phyloP scores from a whole-genome alignment of 805 yeast genomes.

The Lachancea lanzarotensis region DNA sequence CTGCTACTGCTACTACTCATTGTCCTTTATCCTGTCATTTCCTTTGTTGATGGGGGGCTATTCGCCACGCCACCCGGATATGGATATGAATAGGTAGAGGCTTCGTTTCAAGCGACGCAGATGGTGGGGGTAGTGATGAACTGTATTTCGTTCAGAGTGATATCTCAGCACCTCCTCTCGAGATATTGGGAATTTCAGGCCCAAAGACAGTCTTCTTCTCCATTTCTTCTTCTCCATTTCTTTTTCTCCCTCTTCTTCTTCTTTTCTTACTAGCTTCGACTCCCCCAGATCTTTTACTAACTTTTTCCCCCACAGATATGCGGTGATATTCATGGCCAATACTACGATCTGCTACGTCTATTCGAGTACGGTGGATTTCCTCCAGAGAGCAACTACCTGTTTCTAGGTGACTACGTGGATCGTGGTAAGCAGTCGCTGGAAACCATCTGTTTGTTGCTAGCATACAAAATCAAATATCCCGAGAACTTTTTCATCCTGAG shows the following conservation, averaged over 20 bases:
- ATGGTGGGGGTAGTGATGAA: no score
- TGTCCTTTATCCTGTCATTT: no score
- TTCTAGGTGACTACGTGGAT: conserved; percentile 96
- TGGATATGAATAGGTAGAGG: no score
- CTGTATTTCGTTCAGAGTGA: no score
- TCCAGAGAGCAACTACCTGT: conserved; percentile 94
- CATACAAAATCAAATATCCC: conserved; percentile 96
- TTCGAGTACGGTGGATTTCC: conserved; percentile 99
- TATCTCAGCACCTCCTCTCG: no score
- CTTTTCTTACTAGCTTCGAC: not conserved
- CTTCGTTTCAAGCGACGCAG: no score
- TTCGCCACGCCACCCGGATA: not conserved
- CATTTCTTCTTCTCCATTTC: not conserved
- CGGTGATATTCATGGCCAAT: conserved; percentile 99
- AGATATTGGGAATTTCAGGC: no score
- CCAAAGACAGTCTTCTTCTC: not conserved
- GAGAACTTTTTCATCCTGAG: conserved; percentile 94
- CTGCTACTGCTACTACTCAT: no score
- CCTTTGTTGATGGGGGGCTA: no score
- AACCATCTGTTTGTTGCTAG: conserved; percentile 87
- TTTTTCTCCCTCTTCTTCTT: not conserved
- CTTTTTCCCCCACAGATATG: conserved; percentile 45
- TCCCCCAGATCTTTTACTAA: not conserved
- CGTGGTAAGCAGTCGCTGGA: conserved; percentile 97
- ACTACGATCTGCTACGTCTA: conserved; percentile 88